A percentile compares a stretch with the other conserved stretches of the same genome.
These are phyloP conservation scores for Salix purpurea DNA, from an alignment of 345 rosid species.

Conservation along the genomic window DNA sequence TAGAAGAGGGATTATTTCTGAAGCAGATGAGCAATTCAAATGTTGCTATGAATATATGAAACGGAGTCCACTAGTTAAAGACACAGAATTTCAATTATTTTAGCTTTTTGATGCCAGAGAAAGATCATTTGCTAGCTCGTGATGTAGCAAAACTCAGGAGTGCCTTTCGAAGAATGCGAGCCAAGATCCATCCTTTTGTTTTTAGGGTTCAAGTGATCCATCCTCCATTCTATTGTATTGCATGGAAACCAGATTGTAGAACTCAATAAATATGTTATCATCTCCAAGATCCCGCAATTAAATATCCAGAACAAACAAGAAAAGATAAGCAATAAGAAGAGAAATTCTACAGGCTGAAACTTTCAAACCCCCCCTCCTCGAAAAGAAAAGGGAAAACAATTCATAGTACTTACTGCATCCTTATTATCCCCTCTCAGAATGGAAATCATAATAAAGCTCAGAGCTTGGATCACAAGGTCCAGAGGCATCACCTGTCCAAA, in stretches of 20 bases:
- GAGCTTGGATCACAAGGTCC: slow-evolving; percentile 99
- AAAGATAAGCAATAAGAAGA: background rate
- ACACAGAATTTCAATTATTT: background rate
- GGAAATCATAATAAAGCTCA: slow-evolving; percentile 87
- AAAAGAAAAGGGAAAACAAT: background rate
- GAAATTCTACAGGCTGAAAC: background rate
- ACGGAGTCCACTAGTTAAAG: background rate
- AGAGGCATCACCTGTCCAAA: slow-evolving; percentile 89
- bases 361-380: background rate
- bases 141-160: background rate
- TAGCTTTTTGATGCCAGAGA: background rate
- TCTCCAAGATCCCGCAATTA: slow-evolving; percentile 82
- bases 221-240: slow-evolving; percentile 84
- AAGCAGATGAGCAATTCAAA: slow-evolving; percentile 1
- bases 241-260: slow-evolving; percentile 94
- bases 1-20: slow-evolving; percentile 1
- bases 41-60: background rate
- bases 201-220: slow-evolving; percentile 75
- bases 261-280: slow-evolving; percentile 84
- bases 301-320: slow-evolving; percentile 7
- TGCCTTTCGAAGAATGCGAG: slow-evolving; percentile 85
- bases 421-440: slow-evolving; percentile 68
- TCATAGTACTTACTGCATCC: slow-evolving; percentile 35
- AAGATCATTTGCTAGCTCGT: background rate
- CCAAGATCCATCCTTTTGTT: slow-evolving; percentile 87